These are phyloP conservation scores for Forsythia suspensa DNA, from an alignment of 257 asterid species.

Conservation along the genomic window DNA sequence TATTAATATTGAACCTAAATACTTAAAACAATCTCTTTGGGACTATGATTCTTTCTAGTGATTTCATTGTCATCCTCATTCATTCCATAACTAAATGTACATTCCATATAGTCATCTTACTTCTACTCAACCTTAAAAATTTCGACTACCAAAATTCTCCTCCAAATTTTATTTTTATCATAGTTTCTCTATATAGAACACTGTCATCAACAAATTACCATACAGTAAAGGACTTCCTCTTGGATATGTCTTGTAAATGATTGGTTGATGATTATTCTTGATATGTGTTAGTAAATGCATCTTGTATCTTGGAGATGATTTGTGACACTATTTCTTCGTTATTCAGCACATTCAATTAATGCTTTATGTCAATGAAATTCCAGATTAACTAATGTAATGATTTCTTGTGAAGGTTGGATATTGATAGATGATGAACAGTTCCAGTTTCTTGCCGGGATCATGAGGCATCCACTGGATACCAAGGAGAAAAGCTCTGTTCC, in stretches of 20 bases:
- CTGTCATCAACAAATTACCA: not conserved
- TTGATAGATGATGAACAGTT: conserved; percentile 70
- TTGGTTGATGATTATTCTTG: not conserved
- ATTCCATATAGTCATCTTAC: not conserved
- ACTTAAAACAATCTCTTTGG: too few species aligned
- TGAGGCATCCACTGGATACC: conserved; percentile 35
- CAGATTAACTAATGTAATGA: conserved; percentile 17
- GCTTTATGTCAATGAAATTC: conserved; percentile 11
- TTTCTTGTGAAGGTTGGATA: conserved; percentile 72
- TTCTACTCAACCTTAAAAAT: not conserved
- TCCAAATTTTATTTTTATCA: too few species aligned
- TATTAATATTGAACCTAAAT: too few species aligned
- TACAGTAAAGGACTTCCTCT: not conserved
- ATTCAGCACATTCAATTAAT: not conserved
- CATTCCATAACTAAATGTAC: not conserved
- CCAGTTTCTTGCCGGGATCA: conserved; percentile 60
- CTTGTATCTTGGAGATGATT: not conserved
- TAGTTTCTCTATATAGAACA: not conserved
- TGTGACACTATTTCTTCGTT: not conserved
- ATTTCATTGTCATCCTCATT: not conserved
- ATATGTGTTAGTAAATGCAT: not conserved
- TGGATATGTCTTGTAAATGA: not conserved
- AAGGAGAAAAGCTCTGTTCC: conserved; percentile 30
- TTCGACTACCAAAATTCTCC: not conserved
- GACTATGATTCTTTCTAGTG: too few species aligned